Evolutionary conservation across 805 yeast genomes (phyloP).

Genomic region (Diddensiella caesifluorescens): DNA sequence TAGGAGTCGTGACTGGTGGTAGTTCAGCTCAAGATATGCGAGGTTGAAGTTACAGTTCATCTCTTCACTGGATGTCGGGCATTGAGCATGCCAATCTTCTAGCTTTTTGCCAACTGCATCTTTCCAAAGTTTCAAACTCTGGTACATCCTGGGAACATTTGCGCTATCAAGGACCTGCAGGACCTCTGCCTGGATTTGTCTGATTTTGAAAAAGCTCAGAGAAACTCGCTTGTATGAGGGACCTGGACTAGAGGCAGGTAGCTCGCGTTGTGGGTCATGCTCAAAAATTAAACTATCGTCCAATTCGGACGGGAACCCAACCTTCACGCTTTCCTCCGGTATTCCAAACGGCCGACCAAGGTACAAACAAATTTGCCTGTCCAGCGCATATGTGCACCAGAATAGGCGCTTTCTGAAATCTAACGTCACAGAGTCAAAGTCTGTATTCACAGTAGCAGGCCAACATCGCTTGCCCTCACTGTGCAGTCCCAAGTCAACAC

Average conservation of each 20-base stretch:
- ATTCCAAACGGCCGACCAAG: conserved; percentile 85
- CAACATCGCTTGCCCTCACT: conserved; percentile 43
- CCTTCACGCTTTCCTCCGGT: conserved; percentile 71
- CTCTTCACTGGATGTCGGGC: conserved; percentile 50
- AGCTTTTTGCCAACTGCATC: conserved; percentile 44
- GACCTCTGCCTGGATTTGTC: conserved; percentile 73
- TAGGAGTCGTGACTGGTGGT: conserved; percentile 65
- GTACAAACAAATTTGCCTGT: conserved; percentile 80
- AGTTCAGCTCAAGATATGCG: conserved; percentile 68
- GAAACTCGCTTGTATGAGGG: conserved; percentile 69
- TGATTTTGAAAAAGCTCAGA: conserved; percentile 57
- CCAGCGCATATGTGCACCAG: conserved; percentile 87
- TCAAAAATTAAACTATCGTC: conserved; percentile 63
- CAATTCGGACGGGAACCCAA: conserved; percentile 63
- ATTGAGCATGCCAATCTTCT: conserved; percentile 55
- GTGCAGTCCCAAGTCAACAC: conserved; percentile 82
- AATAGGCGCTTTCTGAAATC: conserved; percentile 74
- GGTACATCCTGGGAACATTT: conserved; percentile 62
- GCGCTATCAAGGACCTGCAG: conserved; percentile 63
- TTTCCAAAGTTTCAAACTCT: conserved; percentile 58
- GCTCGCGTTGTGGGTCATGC: conserved; percentile 18
- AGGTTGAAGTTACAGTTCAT: conserved; percentile 73
- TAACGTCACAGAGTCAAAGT: conserved; percentile 49
- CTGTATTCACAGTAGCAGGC: neutral
- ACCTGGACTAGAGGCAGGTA: conserved; percentile 17